These are phyloP conservation scores for Syzygium syzygioides DNA, from an alignment of 441 rosid genomes.

Conservation along the genomic window DNA sequence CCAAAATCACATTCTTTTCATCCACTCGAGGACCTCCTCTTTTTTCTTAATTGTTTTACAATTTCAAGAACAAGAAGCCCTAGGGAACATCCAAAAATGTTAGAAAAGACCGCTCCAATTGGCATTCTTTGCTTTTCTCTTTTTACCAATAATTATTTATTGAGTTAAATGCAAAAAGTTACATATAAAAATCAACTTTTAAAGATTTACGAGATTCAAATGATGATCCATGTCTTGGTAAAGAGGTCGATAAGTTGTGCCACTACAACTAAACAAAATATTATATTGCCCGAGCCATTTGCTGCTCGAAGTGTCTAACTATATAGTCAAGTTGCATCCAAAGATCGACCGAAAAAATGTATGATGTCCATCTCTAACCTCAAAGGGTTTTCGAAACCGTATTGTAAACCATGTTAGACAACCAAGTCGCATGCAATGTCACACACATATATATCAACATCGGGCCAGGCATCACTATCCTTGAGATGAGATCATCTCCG, in stretches of 20 bases:
- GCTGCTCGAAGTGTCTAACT: not conserved
- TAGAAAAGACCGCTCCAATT: not conserved
- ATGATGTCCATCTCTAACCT: not conserved
- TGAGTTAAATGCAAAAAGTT: not conserved
- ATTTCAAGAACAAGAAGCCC: not conserved
- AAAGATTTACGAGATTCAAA: not conserved
- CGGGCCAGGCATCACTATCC: accelerated
- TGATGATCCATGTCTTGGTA: not conserved
- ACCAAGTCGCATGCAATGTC: not conserved
- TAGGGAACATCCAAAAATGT: not conserved
- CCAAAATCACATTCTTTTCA: not conserved
- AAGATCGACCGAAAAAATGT: not conserved
- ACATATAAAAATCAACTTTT: not conserved
- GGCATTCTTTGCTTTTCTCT: not conserved
- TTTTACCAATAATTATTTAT: not conserved
- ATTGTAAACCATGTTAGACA: not conserved
- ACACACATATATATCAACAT: not conserved
- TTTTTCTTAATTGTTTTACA: not conserved
- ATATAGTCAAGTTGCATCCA: no score
- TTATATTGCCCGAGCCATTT: not conserved
- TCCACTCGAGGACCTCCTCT: not conserved
- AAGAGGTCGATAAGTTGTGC: not conserved
- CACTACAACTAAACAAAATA: not conserved
- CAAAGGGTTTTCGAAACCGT: not conserved
- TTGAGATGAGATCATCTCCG: not conserved